Evolutionary conservation across 345 rosid genomes (phyloP).

Genomic region (Moricandia moricandioides): DNA sequence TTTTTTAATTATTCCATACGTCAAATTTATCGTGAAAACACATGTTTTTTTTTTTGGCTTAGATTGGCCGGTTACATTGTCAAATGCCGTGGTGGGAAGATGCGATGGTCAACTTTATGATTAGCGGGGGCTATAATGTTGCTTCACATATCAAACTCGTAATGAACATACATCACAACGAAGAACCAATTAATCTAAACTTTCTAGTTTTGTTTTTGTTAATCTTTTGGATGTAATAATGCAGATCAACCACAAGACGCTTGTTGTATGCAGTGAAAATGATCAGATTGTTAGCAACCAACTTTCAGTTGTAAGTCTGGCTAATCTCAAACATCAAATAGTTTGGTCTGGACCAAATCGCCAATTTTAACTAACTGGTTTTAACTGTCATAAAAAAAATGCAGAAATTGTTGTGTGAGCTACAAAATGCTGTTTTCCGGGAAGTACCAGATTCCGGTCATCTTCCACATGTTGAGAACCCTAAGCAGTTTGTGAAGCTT

Average conservation of each 20-base stretch:
- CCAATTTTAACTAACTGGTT: neutral
- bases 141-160: constrained; percentile 63
- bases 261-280: constrained; percentile 62
- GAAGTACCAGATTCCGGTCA: constrained; percentile 61
- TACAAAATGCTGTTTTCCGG: constrained; percentile 50
- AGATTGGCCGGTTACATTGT: constrained; percentile 81
- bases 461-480: constrained; percentile 79
- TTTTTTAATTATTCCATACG: neutral
- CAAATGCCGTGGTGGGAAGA: constrained; percentile 89
- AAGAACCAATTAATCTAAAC: neutral
- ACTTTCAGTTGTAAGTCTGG: constrained; percentile 54
- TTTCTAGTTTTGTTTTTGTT: neutral
- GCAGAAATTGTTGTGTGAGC: constrained; percentile 65
- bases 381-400: constrained; percentile 1
- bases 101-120: constrained; percentile 69
- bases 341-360: neutral
- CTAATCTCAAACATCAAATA: neutral
- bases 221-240: neutral
- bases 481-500: constrained; percentile 49
- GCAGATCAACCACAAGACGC: constrained; percentile 69
- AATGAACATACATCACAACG: neutral
- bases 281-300: constrained; percentile 69
- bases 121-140: constrained; percentile 78
- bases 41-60: neutral
- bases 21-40: neutral